A percentile compares a stretch with the other conserved stretches of the same genome.
These are phyloP conservation scores for Micractinium conductrix DNA, from an alignment of 139 green algal species.

Conservation along the genomic window DNA sequence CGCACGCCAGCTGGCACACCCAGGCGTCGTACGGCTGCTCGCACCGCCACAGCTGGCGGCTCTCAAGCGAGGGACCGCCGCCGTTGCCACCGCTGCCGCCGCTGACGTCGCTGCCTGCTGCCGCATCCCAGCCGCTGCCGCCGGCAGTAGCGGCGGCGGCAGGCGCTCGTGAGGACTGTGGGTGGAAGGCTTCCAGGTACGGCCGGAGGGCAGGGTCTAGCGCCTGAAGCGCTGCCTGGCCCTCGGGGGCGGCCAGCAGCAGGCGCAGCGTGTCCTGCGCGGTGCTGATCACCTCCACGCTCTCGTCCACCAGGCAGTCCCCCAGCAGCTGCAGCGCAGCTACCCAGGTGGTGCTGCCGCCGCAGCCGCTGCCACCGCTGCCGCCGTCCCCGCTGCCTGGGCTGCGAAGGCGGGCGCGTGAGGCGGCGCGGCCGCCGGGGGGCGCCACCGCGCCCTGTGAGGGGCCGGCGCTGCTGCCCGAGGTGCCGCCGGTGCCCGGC, in stretches of 20 bases:
- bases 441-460: neutral
- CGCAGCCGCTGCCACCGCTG: neutral
- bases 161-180: neutral
- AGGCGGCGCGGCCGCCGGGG: neutral
- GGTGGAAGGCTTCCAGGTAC: conserved; percentile 18
- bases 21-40: conserved; percentile 48
- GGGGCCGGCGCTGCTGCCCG: neutral
- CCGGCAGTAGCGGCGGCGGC: neutral
- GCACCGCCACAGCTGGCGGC: conserved; percentile 38
- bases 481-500: neutral
- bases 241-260: conserved; percentile 40
- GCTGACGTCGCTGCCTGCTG: neutral
- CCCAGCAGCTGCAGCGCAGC: conserved; percentile 45
- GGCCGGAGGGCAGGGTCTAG: conserved; percentile 5
- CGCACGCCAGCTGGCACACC: conserved; percentile 60
- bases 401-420: conserved; percentile 4
- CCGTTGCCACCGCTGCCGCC: neutral
- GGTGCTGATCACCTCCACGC: conserved; percentile 40
- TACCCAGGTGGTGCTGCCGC: conserved; percentile 22
- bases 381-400: neutral
- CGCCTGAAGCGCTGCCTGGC: conserved; percentile 19
- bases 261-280: conserved; percentile 51
- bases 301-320: conserved; percentile 53
- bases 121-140: neutral
- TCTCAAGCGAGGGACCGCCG: conserved; percentile 11